Evolutionary conservation across 768 basidiomycete genomes (phyloP).

Genomic region (Boletus subparvulus): DNA sequence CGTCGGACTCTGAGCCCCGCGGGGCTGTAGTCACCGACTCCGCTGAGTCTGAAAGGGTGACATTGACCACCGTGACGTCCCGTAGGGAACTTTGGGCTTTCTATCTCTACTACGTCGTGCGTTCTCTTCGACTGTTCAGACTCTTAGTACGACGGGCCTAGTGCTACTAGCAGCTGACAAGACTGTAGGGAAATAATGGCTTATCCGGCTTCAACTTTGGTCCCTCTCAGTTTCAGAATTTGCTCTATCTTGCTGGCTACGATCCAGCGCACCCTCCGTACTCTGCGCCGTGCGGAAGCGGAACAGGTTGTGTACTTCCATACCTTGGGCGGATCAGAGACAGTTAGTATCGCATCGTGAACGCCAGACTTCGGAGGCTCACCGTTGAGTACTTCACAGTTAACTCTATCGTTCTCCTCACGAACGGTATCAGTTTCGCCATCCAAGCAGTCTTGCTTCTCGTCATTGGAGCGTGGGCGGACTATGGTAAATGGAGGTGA

Average conservation of each 20-base stretch:
- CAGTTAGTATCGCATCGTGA: conserved; percentile 40
- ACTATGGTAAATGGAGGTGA: conserved; percentile 79
- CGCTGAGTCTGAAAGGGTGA: neutral
- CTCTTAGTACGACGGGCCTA: neutral
- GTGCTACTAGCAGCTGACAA: neutral
- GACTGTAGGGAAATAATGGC: conserved; percentile 58
- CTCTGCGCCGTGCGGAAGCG: conserved; percentile 45
- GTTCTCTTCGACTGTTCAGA: conserved; percentile 5
- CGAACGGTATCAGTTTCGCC: conserved; percentile 78
- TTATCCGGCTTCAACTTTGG: conserved; percentile 70
- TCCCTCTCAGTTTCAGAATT: conserved; percentile 73
- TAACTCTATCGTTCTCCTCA: conserved; percentile 75
- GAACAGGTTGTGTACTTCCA: conserved; percentile 60
- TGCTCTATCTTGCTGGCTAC: conserved; percentile 71
- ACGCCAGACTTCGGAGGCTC: neutral
- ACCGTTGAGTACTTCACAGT: conserved; percentile 39
- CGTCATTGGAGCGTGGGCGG: conserved; percentile 74
- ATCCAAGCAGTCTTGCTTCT: conserved; percentile 69
- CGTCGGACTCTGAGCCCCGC: neutral
- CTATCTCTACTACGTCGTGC: conserved; percentile 55
- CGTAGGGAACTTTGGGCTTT: conserved; percentile 57
- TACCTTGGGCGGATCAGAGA: conserved; percentile 62
- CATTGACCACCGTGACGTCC: conserved; percentile 42
- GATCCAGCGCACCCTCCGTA: conserved; percentile 62
- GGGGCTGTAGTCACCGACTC: neutral